Conservation (phyloP, 331 rosid genomes). For the Spiraea crenata region DNA sequence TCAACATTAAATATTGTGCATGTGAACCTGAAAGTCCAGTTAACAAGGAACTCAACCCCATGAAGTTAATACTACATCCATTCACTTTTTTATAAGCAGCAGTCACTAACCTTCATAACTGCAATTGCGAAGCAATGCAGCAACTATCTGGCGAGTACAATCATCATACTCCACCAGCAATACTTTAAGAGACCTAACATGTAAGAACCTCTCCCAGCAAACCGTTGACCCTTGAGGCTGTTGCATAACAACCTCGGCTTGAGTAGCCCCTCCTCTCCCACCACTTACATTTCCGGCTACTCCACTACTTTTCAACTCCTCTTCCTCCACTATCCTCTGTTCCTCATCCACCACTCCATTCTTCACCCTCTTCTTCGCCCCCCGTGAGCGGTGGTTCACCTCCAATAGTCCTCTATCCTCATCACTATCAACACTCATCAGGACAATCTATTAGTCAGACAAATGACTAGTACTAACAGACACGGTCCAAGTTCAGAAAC, state of each 20-base stretch:
- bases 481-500: slow-evolving; percentile 34
- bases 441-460: slow-evolving; percentile 50
- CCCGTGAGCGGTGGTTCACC: slow-evolving; percentile 33
- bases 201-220: slow-evolving; percentile 91
- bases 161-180: slow-evolving; percentile 85
- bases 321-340: slow-evolving; percentile 27
- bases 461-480: slow-evolving; percentile 9
- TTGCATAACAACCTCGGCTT: slow-evolving; percentile 43
- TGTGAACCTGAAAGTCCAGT: neutral
- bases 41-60: neutral
- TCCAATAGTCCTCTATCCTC: slow-evolving; percentile 38
- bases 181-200: slow-evolving; percentile 75
- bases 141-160: slow-evolving; percentile 80
- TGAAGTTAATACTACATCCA: neutral
- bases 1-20: neutral
- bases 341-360: slow-evolving; percentile 37
- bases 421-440: slow-evolving; percentile 53
- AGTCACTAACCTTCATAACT: slow-evolving; percentile 81
- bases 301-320: slow-evolving; percentile 50
- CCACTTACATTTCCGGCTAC: slow-evolving; percentile 41
- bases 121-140: slow-evolving; percentile 92
- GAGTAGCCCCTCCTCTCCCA: slow-evolving; percentile 38
- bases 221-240: slow-evolving; percentile 73
- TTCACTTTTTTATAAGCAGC: neutral
- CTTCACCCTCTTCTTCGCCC: slow-evolving; percentile 34